Evolutionary conservation across 495 filamentous ascomycete genomes (phyloP), one percentile per base, ranked within the genome.

Genomic region (Lasiosphaeria ovina): DNA sequence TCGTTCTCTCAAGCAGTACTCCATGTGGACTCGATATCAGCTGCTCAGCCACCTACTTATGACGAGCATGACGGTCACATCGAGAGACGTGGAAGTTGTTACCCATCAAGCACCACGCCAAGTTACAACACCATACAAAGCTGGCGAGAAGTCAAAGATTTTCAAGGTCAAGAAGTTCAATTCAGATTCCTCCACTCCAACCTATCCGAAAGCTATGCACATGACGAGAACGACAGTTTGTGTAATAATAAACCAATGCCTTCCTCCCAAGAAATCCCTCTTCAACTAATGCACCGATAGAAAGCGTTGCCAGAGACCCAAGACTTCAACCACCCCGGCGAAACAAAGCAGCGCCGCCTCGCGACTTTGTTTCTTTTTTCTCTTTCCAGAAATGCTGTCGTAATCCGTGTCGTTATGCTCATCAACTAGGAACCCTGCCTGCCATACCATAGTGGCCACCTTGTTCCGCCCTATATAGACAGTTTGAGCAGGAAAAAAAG

Each of bases 381-480:
- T 24, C 2, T 24, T 24, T 24, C 24, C 24, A 24, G 2, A 36
- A 16, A 53, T 53, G 51, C 51, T 53, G 51, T 53, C 51, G 12
- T 53, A n/a, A 53, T 53, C 32, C 33, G 17, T 53, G 51, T 53
- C 51, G 51, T 53, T 36, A 53, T 34, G 33, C 17, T 36, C 34
- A 12, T 53, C 33, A n/a, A 33, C 4, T 12, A 12, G 33, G 7
- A 14, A 53, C 14, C 51, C 3, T 12, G 33, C 32, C 31, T 10
- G 9, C 51, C 2, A n/a, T 11, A n/a, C 33, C 11, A 9, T 24
- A 24, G 24, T 24, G 24, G 24, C 24, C n/a, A 8, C 50, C 17
- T 16, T 34, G 12, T 14, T 35, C 51, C 51, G 33, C 4, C 51
- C 4, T 35, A 6, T 53, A 53, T 53, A 38, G 8, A 36, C 51